Evolutionary conservation across 192 early-diverging fungal genomes (phyloP), one percentile per base, ranked within the genome.

Genomic region (Kappamyces sp.): DNA sequence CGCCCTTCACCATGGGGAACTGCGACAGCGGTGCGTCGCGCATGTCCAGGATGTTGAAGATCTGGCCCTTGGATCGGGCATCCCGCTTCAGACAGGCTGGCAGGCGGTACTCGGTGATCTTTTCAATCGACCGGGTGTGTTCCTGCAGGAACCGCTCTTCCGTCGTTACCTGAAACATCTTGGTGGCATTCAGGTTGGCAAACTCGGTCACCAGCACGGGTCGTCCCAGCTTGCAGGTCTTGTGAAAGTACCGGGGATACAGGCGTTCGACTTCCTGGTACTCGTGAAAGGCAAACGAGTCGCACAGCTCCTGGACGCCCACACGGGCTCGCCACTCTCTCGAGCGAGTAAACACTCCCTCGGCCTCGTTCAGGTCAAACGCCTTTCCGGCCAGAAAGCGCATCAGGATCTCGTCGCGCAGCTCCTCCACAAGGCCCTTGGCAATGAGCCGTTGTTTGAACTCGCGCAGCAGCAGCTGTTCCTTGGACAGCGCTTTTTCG

Each of bases 151-250:
- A 80, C 29, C 85, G 75, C 39, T 89, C 85, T 47, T 77, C 64
- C 12, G 80, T 80, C 2, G 86, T 86, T 22, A 83, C 67, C 45
- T 65, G 54, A 49, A 85, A 83, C 33, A 89, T 68, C 51, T 83
- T 64, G 53, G 77, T 75, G 45, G 81, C 64, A 62, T 87, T 80
- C 15, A 89, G 66, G 48, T 68, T 65, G 22, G 90, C 91, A 52
- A 91, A 71, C 36, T 84, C 81, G 76, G 96, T 91, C 61, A 96
- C 85, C 62, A 93, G 94, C 49, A 98, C 70, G 2, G 93, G 92
- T 57, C 88, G 81, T 12, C 93, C 94, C 29, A 81, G 73, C 62
- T 84, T 92, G 77, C 96, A 93, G 54, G 74, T 79, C 61, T 91
- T 91, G 74, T 98, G 94, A 66, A 86, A 89, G 69, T 78, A 89